Percentiles rank a stretch among this genome's conserved stretches.
Evolutionary conservation across 2,329 filamentous ascomycete genomes (phyloP).

Genomic region (Lizonia empirigonia): DNA sequence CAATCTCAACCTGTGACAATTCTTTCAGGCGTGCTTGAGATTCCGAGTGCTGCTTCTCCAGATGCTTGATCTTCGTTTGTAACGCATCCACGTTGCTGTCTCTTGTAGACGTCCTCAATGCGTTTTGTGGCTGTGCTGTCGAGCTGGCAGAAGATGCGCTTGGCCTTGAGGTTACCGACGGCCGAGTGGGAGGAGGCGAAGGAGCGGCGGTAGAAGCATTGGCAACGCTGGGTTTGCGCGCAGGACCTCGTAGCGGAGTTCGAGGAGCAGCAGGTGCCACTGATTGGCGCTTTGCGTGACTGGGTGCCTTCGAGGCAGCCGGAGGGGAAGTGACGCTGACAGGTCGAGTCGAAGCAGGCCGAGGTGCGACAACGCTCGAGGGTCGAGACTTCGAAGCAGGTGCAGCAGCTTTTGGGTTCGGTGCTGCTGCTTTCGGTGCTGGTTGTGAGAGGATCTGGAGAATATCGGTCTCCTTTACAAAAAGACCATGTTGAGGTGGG

Average conservation of each 20-base stretch:
- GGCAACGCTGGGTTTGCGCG: slow-evolving; percentile 30
- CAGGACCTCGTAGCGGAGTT: slow-evolving; percentile 18
- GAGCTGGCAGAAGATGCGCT: slow-evolving; percentile 20
- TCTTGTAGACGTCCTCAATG: slow-evolving; percentile 22
- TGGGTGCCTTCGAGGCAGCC: slow-evolving; percentile 6
- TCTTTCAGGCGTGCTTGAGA: slow-evolving; percentile 84
- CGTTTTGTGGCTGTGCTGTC: slow-evolving; percentile 16
- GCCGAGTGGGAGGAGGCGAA: slow-evolving; percentile 11
- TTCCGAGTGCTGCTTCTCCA: slow-evolving; percentile 85
- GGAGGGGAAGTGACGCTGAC: slow-evolving; percentile 19
- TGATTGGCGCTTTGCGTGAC: slow-evolving; percentile 29
- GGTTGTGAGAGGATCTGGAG: slow-evolving; percentile 56
- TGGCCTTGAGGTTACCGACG: slow-evolving; percentile 17
- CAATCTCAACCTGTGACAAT: slow-evolving; percentile 75
- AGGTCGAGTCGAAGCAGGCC: slow-evolving; percentile 18
- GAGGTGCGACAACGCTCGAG: slow-evolving; percentile 30
- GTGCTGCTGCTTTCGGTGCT: slow-evolving; percentile 45
- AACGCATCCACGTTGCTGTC: slow-evolving; percentile 71
- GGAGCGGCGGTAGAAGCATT: slow-evolving; percentile 15
- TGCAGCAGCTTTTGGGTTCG: slow-evolving; percentile 22
- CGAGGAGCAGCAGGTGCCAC: slow-evolving; percentile 23
- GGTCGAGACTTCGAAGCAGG: slow-evolving; percentile 29
- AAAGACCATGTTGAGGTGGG: slow-evolving; percentile 74
- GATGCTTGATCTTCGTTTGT: slow-evolving; percentile 81
- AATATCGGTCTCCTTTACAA: slow-evolving; percentile 76